Conservation (phyloP, 2,329 filamentous ascomycete genomes). For the Achaetomium macrosporum region DNA sequence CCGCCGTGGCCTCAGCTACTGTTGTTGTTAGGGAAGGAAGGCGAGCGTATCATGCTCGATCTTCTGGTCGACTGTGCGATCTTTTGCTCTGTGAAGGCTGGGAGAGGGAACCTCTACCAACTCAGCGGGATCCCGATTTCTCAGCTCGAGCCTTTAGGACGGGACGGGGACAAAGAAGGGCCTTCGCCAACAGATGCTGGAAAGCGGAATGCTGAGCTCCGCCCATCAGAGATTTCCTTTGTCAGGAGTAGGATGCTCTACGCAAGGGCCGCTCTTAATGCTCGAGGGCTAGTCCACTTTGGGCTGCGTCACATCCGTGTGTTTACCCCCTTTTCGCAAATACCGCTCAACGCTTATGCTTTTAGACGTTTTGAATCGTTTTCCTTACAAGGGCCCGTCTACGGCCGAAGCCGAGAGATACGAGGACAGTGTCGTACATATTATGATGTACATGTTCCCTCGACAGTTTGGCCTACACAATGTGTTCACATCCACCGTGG, state of each 20-base stretch:
- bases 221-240: slow-evolving; percentile 60
- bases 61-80: slow-evolving; percentile 72
- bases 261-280: slow-evolving; percentile 65
- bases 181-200: not conserved
- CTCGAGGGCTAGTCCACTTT: slow-evolving; percentile 60
- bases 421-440: slow-evolving; percentile 53
- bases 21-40: slow-evolving; percentile 64
- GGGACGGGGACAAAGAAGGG: slow-evolving; percentile 4
- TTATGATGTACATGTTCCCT: slow-evolving; percentile 93
- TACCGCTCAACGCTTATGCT: slow-evolving; percentile 1
- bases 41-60: slow-evolving; percentile 71
- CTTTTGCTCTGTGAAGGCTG: slow-evolving; percentile 57
- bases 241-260: slow-evolving; percentile 84
- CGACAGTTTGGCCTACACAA: slow-evolving; percentile 87
- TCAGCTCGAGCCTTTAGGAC: slow-evolving; percentile 28
- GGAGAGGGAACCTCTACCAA: slow-evolving; percentile 66
- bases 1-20: slow-evolving; percentile 72
- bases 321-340: slow-evolving; percentile 29
- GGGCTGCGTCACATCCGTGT: slow-evolving; percentile 78
- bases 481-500: slow-evolving; percentile 70
- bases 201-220: slow-evolving; percentile 20
- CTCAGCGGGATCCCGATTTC: slow-evolving; percentile 56
- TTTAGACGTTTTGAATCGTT: slow-evolving; percentile 75
- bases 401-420: slow-evolving; percentile 23
- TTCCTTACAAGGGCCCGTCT: slow-evolving; percentile 32